phyloP scores from a whole-genome alignment of 257 asterid species.

The Nicotiana paniculata region DNA sequence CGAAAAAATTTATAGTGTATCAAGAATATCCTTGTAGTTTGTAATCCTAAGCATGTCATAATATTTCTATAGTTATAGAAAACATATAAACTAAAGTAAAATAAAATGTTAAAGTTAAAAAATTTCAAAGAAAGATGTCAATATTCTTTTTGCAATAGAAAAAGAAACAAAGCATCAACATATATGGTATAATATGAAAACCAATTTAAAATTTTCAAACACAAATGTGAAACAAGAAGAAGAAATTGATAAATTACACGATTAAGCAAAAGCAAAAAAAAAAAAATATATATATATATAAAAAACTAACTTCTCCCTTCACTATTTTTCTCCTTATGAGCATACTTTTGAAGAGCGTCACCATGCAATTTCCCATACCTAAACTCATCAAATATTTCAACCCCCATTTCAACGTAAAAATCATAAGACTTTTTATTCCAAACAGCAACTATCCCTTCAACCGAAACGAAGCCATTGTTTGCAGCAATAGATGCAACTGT shows the following conservation, averaged over 20 bases:
- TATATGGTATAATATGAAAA: neutral
- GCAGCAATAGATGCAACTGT: constrained; percentile 1
- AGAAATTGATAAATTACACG: neutral
- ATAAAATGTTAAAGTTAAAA: no score
- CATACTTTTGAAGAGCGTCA: constrained; percentile 7
- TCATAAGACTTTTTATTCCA: constrained; percentile 10
- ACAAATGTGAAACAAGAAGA: neutral
- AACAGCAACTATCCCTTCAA: neutral
- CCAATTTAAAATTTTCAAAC: neutral
- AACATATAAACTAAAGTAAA: no score
- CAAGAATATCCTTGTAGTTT: no score
- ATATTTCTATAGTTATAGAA: no score
- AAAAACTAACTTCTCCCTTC: neutral
- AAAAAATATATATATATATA: no score
- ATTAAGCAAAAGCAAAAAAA: no score
- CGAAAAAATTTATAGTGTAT: no score
- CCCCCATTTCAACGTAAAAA: constrained; percentile 5
- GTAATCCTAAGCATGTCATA: no score
- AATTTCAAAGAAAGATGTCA: neutral
- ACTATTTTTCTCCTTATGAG: neutral
- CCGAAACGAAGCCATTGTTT: neutral
- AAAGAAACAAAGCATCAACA: neutral
- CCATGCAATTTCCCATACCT: constrained; percentile 6
- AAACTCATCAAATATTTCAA: constrained; percentile 10
- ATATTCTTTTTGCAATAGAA: neutral